A percentile compares a stretch with the other conserved stretches of the same genome.
Conservation (phyloP, 768 basidiomycete species). For the Naganishia kalamii region DNA sequence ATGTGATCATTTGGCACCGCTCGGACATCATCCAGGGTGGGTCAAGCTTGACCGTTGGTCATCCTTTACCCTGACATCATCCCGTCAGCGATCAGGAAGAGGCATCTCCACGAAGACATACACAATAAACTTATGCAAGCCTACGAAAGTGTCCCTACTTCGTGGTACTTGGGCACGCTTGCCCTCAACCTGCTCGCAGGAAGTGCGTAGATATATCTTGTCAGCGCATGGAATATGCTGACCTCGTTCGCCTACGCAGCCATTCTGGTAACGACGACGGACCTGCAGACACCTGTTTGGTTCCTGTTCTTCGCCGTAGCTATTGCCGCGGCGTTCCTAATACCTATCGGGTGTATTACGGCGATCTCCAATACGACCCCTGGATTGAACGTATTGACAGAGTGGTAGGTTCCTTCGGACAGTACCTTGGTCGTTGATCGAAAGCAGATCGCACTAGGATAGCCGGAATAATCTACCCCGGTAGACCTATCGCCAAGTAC, state of each 20-base stretch:
- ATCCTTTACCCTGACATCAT: neutral
- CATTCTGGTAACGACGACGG: slow-evolving; percentile 39
- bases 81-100: slow-evolving; percentile 30
- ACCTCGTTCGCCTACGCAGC: slow-evolving; percentile 25
- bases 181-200: slow-evolving; percentile 38
- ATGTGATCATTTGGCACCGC: slow-evolving; percentile 45
- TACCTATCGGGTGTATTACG: slow-evolving; percentile 44
- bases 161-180: slow-evolving; percentile 40
- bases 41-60: neutral
- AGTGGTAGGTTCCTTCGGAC: slow-evolving; percentile 35
- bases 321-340: slow-evolving; percentile 39
- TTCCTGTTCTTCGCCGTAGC: slow-evolving; percentile 39
- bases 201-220: too few species aligned
- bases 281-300: slow-evolving; percentile 47
- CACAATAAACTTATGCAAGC: slow-evolving; percentile 45
- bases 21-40: slow-evolving; percentile 40
- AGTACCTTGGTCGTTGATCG: neutral
- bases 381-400: slow-evolving; percentile 47
- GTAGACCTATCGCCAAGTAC: slow-evolving; percentile 46
- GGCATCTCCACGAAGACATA: slow-evolving; percentile 35
- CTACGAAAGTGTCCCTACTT: slow-evolving; percentile 40
- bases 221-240: too few species aligned
- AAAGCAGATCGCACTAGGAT: slow-evolving; percentile 28
- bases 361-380: slow-evolving; percentile 46
- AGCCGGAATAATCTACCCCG: slow-evolving; percentile 44